Evolutionary conservation across 345 rosid genomes (phyloP), one percentile per base, ranked within the genome.

Genomic region (Acer campestre): DNA sequence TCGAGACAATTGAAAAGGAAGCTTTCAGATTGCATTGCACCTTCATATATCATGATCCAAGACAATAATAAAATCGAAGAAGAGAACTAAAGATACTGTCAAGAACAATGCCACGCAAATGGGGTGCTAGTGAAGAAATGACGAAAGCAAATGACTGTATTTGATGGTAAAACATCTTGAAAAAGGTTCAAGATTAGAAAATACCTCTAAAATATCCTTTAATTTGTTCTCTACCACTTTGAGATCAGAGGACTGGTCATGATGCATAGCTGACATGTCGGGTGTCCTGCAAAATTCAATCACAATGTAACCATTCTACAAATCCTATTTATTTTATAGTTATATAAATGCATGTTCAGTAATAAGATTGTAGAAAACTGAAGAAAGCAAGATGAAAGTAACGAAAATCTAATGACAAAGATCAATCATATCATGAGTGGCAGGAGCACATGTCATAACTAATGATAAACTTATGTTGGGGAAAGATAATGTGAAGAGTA

Each of bases 191-290:
- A 53, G 73, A 76, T 46, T 3, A 51, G 71, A 59, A 72, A 74
- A 80, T 77, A 91, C 97, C 86, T 93, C 93, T 18, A 93, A 70
- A 76, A 82, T 80, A 70, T 89, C 89, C 75, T 88, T 93, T 75
- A 93, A 75, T 79, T 86, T 87, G 75, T 61, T 86, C 58, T 87
- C 95, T 8, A 91, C 94, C 63, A 90, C 80, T 86, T 80, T 89
- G 82, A 93, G 90, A 80, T 93, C 97, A 3, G 90, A 74, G 78
- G 95, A 88, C 38, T 86, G 76, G 72, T 91, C 95, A 67, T 88
- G 88, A 82, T 93, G 97, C 93, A 93, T 91, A 76, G 90, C 95
- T 71, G 97, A 93, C 90, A 89, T 85, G 68, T 78, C 72, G 3
- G 97, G 97, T 0, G 97, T 91, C 85, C 97, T 93, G 88, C 83